Conservation (phyloP, 805 yeast genomes). For the Cyberlindnera mycetangii region DNA sequence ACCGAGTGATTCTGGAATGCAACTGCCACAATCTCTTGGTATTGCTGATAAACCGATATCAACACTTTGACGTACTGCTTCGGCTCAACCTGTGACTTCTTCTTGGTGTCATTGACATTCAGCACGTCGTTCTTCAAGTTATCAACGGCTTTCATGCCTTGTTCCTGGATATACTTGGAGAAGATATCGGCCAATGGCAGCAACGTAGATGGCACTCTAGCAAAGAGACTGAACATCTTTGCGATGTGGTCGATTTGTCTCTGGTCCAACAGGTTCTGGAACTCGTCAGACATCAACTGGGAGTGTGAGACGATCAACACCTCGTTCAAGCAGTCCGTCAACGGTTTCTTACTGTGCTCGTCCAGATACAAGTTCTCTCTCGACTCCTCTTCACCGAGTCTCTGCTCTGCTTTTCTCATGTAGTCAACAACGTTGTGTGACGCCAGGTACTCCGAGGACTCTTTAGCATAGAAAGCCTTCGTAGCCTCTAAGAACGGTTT, state of each 20-base stretch:
- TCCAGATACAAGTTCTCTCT: slow-evolving; percentile 79
- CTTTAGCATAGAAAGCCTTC: slow-evolving; percentile 61
- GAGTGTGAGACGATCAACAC: slow-evolving; percentile 81
- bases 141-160: slow-evolving; percentile 60
- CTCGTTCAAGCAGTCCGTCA: slow-evolving; percentile 71
- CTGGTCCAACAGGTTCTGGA: slow-evolving; percentile 69
- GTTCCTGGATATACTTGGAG: slow-evolving; percentile 65
- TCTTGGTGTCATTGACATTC: slow-evolving; percentile 29
- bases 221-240: slow-evolving; percentile 72
- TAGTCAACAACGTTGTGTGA: slow-evolving; percentile 87
- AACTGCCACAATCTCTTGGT: slow-evolving; percentile 55
- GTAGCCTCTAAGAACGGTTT: slow-evolving; percentile 70
- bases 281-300: slow-evolving; percentile 70
- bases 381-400: slow-evolving; percentile 80
- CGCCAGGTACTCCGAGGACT: slow-evolving; percentile 62
- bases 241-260: slow-evolving; percentile 69
- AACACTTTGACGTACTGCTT: slow-evolving; percentile 76
- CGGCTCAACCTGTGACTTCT: slow-evolving; percentile 49
- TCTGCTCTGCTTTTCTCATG: slow-evolving; percentile 77
- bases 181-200: slow-evolving; percentile 74
- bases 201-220: slow-evolving; percentile 75
- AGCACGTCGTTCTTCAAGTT: slow-evolving; percentile 42
- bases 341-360: slow-evolving; percentile 74
- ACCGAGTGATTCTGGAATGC: slow-evolving; percentile 74
- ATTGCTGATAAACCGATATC: slow-evolving; percentile 65